phyloP scores from a whole-genome alignment of 2,329 filamentous ascomycete species.

The Aspergillus aculeatinus region DNA sequence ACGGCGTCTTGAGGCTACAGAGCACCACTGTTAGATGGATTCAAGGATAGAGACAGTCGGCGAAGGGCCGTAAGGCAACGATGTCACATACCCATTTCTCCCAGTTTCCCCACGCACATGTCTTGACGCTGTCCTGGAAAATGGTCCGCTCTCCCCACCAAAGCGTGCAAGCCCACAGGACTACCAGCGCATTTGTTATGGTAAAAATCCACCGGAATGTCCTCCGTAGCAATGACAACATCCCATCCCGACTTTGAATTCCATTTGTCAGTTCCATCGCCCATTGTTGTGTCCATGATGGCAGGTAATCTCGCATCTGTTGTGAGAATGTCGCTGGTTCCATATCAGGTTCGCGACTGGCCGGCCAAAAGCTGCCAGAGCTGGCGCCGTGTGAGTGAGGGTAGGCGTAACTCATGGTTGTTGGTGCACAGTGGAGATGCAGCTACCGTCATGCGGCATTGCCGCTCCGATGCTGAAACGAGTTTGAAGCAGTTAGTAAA shows the following conservation, averaged over 20 bases:
- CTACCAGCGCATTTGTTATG: conserved; percentile 65
- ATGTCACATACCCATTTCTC: conserved; percentile 74
- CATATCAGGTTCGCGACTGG: conserved; percentile 16
- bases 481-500: neutral
- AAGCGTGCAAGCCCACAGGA: conserved; percentile 73
- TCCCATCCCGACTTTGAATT: conserved; percentile 15
- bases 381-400: conserved; percentile 21
- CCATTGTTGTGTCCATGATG: conserved; percentile 25
- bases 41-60: conserved; percentile 1
- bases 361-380: conserved; percentile 27
- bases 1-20: conserved; percentile 69
- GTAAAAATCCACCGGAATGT: conserved; percentile 26
- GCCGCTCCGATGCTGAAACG: conserved; percentile 16
- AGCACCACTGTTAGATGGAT: neutral
- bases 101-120: conserved; percentile 83
- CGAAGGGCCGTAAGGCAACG: neutral
- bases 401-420: conserved; percentile 39
- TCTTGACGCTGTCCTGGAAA: conserved; percentile 68
- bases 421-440: conserved; percentile 15
- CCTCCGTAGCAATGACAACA: conserved; percentile 17
- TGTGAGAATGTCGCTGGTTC: conserved; percentile 14
- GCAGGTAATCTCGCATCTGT: conserved; percentile 20
- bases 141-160: conserved; percentile 82
- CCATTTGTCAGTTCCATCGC: conserved; percentile 16
- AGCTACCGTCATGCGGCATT: conserved; percentile 19